Conservation (phyloP, 1,284 basidiomycete species). For the Leccinum subrobustum region DNA sequence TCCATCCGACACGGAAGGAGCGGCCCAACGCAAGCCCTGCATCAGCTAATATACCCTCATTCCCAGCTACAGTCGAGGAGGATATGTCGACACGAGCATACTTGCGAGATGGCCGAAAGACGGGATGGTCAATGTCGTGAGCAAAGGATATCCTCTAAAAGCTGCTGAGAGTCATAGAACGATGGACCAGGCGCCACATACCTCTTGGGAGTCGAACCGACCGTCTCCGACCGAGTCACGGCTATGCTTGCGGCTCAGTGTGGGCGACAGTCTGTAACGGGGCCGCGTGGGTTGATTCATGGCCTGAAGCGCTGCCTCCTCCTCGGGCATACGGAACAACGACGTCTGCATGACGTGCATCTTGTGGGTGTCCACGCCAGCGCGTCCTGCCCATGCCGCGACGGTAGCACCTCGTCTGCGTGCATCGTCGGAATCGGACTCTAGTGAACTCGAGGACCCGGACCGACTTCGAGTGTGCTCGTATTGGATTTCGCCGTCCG, state of each 20-base stretch:
- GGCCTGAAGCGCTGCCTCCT: slow-evolving; percentile 57
- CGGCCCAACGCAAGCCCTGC: slow-evolving; percentile 84
- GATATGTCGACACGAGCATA: slow-evolving; percentile 66
- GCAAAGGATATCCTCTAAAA: slow-evolving; percentile 74
- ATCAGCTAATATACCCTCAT: slow-evolving; percentile 72
- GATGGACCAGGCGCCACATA: slow-evolving; percentile 30
- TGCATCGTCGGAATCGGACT: slow-evolving; percentile 36
- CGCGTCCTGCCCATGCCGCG: slow-evolving; percentile 64
- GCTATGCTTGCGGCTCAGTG: slow-evolving; percentile 64
- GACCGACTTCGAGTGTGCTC: slow-evolving; percentile 34
- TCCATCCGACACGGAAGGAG: slow-evolving; percentile 91
- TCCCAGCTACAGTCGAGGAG: slow-evolving; percentile 59
- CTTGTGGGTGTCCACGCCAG: slow-evolving; percentile 77
- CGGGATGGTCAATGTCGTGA: slow-evolving; percentile 60
- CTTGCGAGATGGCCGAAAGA: slow-evolving; percentile 68
- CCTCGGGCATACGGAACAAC: slow-evolving; percentile 75
- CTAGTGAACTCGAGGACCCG: slow-evolving; percentile 31
- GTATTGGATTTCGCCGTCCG: slow-evolving; percentile 52
- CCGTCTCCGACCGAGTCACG: slow-evolving; percentile 74
- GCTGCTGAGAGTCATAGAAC: slow-evolving; percentile 4
- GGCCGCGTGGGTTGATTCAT: slow-evolving; percentile 43
- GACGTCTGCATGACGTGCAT: slow-evolving; percentile 92
- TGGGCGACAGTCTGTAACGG: slow-evolving; percentile 37
- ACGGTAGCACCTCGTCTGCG: slow-evolving; percentile 27
- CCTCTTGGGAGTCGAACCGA: slow-evolving; percentile 64